Percentiles rank a stretch among this genome's conserved stretches.
Evolutionary conservation across 1,284 basidiomycete genomes (phyloP).

Genomic region (Bjerkandera adusta): DNA sequence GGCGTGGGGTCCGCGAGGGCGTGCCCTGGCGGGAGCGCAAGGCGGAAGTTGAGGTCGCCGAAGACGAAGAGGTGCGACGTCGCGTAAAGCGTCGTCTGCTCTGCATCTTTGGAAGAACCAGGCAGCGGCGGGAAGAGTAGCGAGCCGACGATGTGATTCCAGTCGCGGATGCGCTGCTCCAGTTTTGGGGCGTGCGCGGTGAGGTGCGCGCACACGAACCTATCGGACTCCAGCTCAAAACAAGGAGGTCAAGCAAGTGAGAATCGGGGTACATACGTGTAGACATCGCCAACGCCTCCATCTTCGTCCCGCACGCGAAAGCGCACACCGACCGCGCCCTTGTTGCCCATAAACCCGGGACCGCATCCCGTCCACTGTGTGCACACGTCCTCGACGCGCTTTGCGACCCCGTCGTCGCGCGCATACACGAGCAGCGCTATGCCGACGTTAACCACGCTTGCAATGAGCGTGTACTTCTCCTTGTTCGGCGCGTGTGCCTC

Average conservation of each 20-base stretch:
- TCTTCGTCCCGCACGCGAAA: conserved; percentile 66
- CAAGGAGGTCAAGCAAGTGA: too few relatives aligned
- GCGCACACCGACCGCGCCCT: conserved; percentile 89
- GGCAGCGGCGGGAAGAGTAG: conserved; percentile 74
- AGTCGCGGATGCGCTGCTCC: conserved; percentile 75
- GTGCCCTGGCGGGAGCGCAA: conserved; percentile 50
- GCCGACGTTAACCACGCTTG: conserved; percentile 75
- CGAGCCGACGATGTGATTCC: conserved; percentile 76
- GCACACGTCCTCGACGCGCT: conserved; percentile 62
- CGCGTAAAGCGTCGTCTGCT: conserved; percentile 65
- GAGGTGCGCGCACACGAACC: conserved; percentile 92
- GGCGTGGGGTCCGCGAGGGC: conserved; percentile 33
- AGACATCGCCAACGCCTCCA: conserved; percentile 65
- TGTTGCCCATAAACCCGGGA: conserved; percentile 87
- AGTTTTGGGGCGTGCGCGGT: conserved; percentile 82
- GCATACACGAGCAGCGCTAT: conserved; percentile 82
- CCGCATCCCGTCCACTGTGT: conserved; percentile 78
- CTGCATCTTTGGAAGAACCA: conserved; percentile 31
- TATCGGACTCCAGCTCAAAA: conserved; percentile 31
- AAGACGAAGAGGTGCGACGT: conserved; percentile 86
- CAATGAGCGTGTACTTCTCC: conserved; percentile 69
- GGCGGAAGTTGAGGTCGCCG: conserved; percentile 90
- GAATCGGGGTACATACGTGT: conserved; percentile 67
- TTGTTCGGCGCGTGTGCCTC: conserved; percentile 65
- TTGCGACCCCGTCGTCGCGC: conserved; percentile 63